Percentiles rank a stretch among this genome's conserved stretches.
These are phyloP conservation scores for Ogataea hybrid DNA, from an alignment of 1,139 yeast species.

Conservation along the genomic window DNA sequence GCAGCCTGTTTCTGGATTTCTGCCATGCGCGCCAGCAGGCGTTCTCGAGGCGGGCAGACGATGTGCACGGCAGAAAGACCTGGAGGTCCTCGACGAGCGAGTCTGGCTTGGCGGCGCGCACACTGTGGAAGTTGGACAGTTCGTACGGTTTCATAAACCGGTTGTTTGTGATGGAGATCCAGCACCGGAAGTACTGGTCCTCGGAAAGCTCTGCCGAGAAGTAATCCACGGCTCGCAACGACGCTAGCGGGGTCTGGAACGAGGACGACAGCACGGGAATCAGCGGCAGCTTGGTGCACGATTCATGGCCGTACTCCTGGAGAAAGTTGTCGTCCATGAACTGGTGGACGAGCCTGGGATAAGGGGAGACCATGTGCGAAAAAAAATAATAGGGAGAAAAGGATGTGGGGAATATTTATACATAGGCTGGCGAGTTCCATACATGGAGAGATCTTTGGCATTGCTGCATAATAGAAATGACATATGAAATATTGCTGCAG, in stretches of 20 bases:
- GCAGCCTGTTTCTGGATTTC: slow-evolving; percentile 63
- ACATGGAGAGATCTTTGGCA: slow-evolving; percentile 5
- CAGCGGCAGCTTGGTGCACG: slow-evolving; percentile 26
- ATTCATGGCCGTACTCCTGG: slow-evolving; percentile 19
- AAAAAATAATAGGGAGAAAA: not conserved
- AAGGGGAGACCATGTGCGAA: not conserved
- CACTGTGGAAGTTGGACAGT: slow-evolving; percentile 27
- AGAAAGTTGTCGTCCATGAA: slow-evolving; percentile 32
- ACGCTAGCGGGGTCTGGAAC: slow-evolving; percentile 14
- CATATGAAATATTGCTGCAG: slow-evolving; percentile 1
- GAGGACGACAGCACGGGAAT: slow-evolving; percentile 20
- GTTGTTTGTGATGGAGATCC: slow-evolving; percentile 31
- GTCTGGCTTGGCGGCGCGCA: slow-evolving; percentile 20
- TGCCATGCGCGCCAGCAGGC: slow-evolving; percentile 91
- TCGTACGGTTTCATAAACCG: slow-evolving; percentile 33
- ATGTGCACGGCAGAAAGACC: slow-evolving; percentile 33
- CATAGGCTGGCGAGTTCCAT: slow-evolving; percentile 1
- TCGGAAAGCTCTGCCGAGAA: slow-evolving; percentile 29
- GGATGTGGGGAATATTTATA: not conserved
- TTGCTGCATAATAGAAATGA: slow-evolving; percentile 1
- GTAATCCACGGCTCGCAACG: slow-evolving; percentile 32
- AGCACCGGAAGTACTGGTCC: slow-evolving; percentile 30
- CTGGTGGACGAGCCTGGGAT: slow-evolving; percentile 25
- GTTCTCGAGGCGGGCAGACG: slow-evolving; percentile 64
- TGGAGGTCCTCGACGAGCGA: slow-evolving; percentile 32